Evolutionary conservation across 148 eudicot species (phyloP).

Genomic region (Cornus kousa): DNA sequence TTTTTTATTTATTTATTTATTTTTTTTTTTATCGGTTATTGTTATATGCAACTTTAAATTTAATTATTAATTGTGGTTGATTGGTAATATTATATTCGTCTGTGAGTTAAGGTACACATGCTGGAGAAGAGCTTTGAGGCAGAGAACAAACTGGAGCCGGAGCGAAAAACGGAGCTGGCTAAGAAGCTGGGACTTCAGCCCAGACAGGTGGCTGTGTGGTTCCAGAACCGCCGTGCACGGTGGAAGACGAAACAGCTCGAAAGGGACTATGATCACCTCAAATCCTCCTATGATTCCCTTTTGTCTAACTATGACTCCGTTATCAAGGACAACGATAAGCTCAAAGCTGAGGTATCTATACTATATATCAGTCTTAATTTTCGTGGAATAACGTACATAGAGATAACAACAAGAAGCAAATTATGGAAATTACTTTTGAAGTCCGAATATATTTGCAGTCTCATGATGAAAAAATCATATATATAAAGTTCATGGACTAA

Average conservation of each 20-base stretch:
- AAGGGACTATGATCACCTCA: constrained; percentile 66
- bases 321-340: constrained; percentile 52
- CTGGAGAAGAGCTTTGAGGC: constrained; percentile 75
- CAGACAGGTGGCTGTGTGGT: constrained; percentile 90
- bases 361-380: too few species aligned
- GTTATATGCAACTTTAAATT: too few species aligned
- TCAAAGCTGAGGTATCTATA: constrained; percentile 62
- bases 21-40: too few species aligned
- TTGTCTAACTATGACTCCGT: constrained; percentile 43
- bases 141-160: constrained; percentile 86
- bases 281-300: constrained; percentile 61
- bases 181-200: constrained; percentile 74
- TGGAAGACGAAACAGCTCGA: constrained; percentile 80
- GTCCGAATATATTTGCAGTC: too few species aligned
- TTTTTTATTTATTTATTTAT: too few species aligned
- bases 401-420: too few species aligned
- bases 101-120: constrained; percentile 41
- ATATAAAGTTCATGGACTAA: background rate
- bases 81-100: too few species aligned
- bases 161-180: constrained; percentile 65
- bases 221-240: constrained; percentile 85
- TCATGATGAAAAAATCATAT: too few species aligned
- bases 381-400: too few species aligned
- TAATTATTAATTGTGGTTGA: too few species aligned
- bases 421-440: too few species aligned